These are phyloP conservation scores for Graphium sp. DNA, from an alignment of 2,329 filamentous ascomycete species.

Conservation along the genomic window DNA sequence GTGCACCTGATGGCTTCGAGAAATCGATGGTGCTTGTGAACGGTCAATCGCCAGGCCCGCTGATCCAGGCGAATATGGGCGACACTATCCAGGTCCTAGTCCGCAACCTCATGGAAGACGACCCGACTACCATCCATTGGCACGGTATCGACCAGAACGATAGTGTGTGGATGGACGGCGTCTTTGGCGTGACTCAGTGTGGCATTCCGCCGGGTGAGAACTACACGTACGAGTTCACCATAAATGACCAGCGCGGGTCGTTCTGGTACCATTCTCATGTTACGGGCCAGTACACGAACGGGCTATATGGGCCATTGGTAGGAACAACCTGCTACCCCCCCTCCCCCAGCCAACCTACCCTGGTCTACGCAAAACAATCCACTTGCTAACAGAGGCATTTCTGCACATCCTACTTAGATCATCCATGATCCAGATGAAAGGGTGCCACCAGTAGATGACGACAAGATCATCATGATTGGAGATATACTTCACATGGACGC, in stretches of 20 bases:
- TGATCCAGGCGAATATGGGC: constrained; percentile 24
- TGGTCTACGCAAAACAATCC: no score
- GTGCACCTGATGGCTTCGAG: constrained; percentile 7
- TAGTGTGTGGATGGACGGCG: constrained; percentile 50
- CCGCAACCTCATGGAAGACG: constrained; percentile 17
- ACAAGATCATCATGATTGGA: constrained; percentile 19
- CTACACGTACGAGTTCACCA: constrained; percentile 37
- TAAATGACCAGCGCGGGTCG: constrained; percentile 37
- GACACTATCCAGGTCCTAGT: constrained; percentile 23
- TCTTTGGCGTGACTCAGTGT: constrained; percentile 43
- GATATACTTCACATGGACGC: constrained; percentile 19
- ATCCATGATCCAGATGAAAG: constrained; percentile 18
- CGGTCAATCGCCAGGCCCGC: constrained; percentile 22
- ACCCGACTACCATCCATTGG: constrained; percentile 44
- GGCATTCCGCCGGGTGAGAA: constrained; percentile 34
- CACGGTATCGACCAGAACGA: constrained; percentile 51
- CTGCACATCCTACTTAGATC: constrained; percentile 13
- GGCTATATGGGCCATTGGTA: constrained; percentile 7
- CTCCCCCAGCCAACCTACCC: background rate
- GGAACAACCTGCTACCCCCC: no score
- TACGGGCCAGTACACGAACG: constrained; percentile 6
- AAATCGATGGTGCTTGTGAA: constrained; percentile 22
- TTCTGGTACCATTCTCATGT: constrained; percentile 28
- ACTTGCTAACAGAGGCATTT: no score
- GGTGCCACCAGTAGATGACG: constrained; percentile 15